Base-by-base conservation (phyloP, 2,329 filamentous ascomycete species). In the Alternaria burnsii region DNA sequence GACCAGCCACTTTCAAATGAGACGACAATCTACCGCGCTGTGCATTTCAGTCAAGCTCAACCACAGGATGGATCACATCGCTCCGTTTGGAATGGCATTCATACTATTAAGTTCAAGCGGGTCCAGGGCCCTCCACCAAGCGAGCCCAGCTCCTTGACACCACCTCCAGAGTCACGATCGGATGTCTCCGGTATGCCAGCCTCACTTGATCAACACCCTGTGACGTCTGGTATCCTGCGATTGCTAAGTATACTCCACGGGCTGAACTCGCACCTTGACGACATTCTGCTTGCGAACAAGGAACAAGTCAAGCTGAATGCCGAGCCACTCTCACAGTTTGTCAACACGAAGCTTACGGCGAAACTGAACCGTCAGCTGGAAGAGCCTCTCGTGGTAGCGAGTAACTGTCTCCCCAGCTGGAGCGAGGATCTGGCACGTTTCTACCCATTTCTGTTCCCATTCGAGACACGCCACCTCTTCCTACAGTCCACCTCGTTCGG, bases 401-500 rank as follows among this genome's bases (percentile, higher is more conserved):
- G 95, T 81, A 97, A 94, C 74, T 99, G 95, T 76, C 84, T 99
- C 38, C 95, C 95, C 4, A 93, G 87, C 73, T 99, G 95, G 95
- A 96, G 93, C 62, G 94, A 98, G 79, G 95, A 99, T 74, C 82
- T 99, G 52, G 93, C 95, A 10, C 90, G 95, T 34, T 84, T 96
- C 1, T 99, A 97, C 76, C 94, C 95, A 1, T 99, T 99, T 85
- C 82, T 99, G 12, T 99, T 99, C 77, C 95, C 95, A 3, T 99
- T 99, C 72, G 95, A 99, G 82, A 98, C 95, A 1, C 89, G 95
- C 12, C 94, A 99, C 79, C 83, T 99, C 38, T 99, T 99, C 85
- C 82, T 99, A 34, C 95, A 98, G 79, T 99, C 94, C 2, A 99
- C 96, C 0, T 97, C 95, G 0, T 99, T 99, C 75, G 95, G 95